Conservation (phyloP, 495 filamentous ascomycete species). For the Venustampulla echinocandica region DNA sequence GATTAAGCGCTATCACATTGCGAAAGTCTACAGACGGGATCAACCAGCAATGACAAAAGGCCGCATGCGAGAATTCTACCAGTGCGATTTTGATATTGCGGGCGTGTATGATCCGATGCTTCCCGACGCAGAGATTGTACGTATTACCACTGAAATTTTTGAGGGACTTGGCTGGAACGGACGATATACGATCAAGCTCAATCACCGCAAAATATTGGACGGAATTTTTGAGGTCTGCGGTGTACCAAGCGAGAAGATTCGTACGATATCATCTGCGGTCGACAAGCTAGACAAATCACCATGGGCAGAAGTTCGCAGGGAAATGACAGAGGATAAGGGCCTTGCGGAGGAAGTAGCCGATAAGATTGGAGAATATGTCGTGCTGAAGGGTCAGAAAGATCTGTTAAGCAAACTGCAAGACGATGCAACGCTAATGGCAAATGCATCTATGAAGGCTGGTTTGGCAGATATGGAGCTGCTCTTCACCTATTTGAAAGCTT, state of each 20-base stretch:
- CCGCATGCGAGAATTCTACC: constrained; percentile 93
- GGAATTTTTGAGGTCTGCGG: constrained; percentile 87
- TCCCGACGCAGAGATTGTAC: constrained; percentile 86
- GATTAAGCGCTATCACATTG: constrained; percentile 85
- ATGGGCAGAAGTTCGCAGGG: constrained; percentile 81
- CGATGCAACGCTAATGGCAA: constrained; percentile 55
- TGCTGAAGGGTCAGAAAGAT: constrained; percentile 57
- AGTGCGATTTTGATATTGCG: constrained; percentile 96
- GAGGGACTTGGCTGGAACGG: constrained; percentile 67
- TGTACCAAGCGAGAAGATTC: constrained; percentile 76
- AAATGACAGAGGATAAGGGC: constrained; percentile 91
- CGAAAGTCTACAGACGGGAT: constrained; percentile 78
- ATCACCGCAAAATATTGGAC: constrained; percentile 90
- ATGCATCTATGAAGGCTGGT: constrained; percentile 65
- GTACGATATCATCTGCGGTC: constrained; percentile 81
- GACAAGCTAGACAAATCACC: constrained; percentile 94
- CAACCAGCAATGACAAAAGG: constrained; percentile 78
- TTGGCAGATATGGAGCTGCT: constrained; percentile 75
- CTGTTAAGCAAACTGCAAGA: constrained; percentile 56
- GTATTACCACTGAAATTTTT: constrained; percentile 80
- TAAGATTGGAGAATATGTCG: constrained; percentile 74
- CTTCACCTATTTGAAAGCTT: constrained; percentile 72
- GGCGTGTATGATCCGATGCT: constrained; percentile 89
- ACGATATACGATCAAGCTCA: constrained; percentile 77
- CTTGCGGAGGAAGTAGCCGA: constrained; percentile 66